Base-by-base conservation (phyloP, 805 yeast species). In the Candida suzukii region DNA sequence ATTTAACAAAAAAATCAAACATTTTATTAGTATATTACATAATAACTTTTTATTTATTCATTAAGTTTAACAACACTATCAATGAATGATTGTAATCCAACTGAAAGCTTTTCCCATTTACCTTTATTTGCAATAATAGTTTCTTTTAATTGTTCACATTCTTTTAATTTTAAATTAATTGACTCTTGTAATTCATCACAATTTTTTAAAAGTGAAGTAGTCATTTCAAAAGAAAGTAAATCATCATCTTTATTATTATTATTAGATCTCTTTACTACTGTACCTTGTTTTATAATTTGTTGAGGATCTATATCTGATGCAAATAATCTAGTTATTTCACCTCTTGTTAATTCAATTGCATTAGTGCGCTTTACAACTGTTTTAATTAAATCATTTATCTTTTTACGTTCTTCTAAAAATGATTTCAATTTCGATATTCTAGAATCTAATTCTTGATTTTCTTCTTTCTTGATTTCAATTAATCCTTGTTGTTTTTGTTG, bases 281-380 rank as follows among this genome's bases (percentile, higher is more conserved):
- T 41, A 2, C 63, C 64, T 2, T 49, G 42, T 19, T 51, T 50
- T 20, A 57, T 16, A 14, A 60, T 47, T 7, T 41, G 26, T 14
- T 45, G 42, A 14, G 43, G 39, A 32, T 59, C 61, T 8, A 52
- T 39, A 2, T 59, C 61, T 16, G 47, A 46, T 2, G 54, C 58
- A 41, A 61, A 61, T 19, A 61, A 45, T n/a, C 45, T 31, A 8
- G 39, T 42, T 2, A 61, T 21, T 40, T 61, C 63, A 9, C 27
- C 31, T 35, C 41, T 46, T 2, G 53, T 41, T 33, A 61, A 35
- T 13, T 46, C 47, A 18, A 61, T 49, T 8, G 44, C 31, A 35
- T 53, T 50, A 0, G 54, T 44, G 18, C 49, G 46, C 18, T 41
- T 40, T 19, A 56, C 40, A 33, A 57, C 55, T 21, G 53, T 44